Conservation (phyloP, 1,139 yeast species). For the Pichia sp. region DNA sequence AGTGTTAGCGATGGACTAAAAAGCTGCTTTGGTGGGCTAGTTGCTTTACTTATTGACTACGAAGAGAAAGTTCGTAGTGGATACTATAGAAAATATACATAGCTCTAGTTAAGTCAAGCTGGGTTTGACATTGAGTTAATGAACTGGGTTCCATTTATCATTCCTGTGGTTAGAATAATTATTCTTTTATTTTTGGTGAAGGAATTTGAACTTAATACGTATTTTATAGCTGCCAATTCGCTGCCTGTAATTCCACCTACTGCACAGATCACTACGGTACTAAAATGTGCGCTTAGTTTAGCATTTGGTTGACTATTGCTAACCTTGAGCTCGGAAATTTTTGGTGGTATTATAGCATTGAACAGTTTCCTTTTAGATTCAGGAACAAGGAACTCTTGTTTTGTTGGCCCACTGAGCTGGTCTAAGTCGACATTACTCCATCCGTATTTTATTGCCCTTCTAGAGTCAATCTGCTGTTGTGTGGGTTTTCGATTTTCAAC, state of each 20-base stretch:
- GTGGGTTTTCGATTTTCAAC: neutral
- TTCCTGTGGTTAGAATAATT: conserved; percentile 52
- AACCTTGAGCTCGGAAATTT: conserved; percentile 27
- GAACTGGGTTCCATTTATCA: conserved; percentile 46
- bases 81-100: conserved; percentile 23
- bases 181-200: conserved; percentile 41
- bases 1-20: conserved; percentile 50
- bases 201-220: conserved; percentile 42
- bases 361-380: conserved; percentile 27
- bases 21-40: conserved; percentile 31
- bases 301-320: conserved; percentile 22
- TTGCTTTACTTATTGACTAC: conserved; percentile 30
- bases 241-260: conserved; percentile 81
- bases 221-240: conserved; percentile 64
- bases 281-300: neutral
- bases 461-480: neutral
- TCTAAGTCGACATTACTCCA: conserved; percentile 32
- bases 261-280: conserved; percentile 48
- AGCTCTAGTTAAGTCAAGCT: neutral
- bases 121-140: conserved; percentile 25
- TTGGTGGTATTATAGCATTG: conserved; percentile 28
- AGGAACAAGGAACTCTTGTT: conserved; percentile 31
- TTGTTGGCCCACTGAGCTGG: conserved; percentile 24
- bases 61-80: conserved; percentile 31
- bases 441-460: conserved; percentile 25